Conservation (phyloP, 495 filamentous ascomycete genomes). For the Penicillium cosmopolitanum region DNA sequence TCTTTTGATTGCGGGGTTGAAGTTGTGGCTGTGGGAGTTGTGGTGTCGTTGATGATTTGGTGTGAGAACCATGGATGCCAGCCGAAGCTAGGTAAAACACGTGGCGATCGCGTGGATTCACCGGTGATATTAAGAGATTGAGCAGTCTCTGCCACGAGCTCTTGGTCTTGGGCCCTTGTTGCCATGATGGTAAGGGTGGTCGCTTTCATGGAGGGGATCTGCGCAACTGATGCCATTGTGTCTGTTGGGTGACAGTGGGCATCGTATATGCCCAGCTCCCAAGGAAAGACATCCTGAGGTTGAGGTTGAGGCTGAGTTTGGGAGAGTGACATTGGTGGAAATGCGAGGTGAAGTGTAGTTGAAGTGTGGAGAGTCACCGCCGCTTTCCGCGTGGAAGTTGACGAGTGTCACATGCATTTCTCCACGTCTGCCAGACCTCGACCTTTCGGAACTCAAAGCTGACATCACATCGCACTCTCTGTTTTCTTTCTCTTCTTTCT, state of each 20-base stretch:
- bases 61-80: slow-evolving; percentile 99
- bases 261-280: slow-evolving; percentile 84
- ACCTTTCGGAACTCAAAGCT: no score
- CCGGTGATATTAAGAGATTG: slow-evolving; percentile 40
- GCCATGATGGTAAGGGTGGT: slow-evolving; percentile 83
- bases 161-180: slow-evolving; percentile 84
- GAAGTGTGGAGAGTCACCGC: background rate
- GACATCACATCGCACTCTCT: no score
- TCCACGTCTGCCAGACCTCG: slow-evolving; percentile 20
- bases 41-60: slow-evolving; percentile 73
- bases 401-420: slow-evolving; percentile 41
- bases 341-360: background rate
- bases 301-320: background rate
- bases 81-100: slow-evolving; percentile 83
- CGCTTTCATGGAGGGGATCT: slow-evolving; percentile 77
- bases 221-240: slow-evolving; percentile 72
- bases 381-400: slow-evolving; percentile 16
- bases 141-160: slow-evolving; percentile 74
- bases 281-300: slow-evolving; percentile 62
- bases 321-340: slow-evolving; percentile 16
- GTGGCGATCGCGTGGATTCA: slow-evolving; percentile 21
- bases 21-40: slow-evolving; percentile 18
- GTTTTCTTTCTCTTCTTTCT: background rate
- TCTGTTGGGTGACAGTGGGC: slow-evolving; percentile 99
- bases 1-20: slow-evolving; percentile 42